These are phyloP conservation scores for Mortierella sp. DNA, from an alignment of 371 early-diverging fungal genomes.

Conservation along the genomic window DNA sequence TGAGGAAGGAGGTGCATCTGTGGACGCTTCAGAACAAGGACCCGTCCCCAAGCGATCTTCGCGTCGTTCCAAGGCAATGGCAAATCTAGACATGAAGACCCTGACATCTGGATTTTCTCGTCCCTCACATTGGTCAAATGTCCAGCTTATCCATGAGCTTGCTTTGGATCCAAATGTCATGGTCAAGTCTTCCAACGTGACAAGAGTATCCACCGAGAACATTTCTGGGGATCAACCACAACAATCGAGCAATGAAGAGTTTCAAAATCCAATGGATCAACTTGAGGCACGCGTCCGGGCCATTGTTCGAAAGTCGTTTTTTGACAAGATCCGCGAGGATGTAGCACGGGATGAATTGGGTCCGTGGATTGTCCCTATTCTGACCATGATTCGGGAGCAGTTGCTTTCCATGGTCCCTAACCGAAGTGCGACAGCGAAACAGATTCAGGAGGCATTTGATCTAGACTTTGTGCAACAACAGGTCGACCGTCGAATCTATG, in stretches of 20 bases:
- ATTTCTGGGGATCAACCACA: neutral
- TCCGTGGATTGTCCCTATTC: slow-evolving; percentile 32
- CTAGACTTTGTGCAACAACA: slow-evolving; percentile 48
- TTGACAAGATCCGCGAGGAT: slow-evolving; percentile 43
- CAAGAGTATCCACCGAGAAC: neutral
- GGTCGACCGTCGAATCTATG: slow-evolving; percentile 33
- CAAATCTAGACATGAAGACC: neutral
- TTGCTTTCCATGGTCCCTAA: slow-evolving; percentile 38
- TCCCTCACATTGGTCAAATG: slow-evolving; percentile 26
- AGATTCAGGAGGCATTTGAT: slow-evolving; percentile 33
- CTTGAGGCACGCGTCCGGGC: slow-evolving; percentile 27
- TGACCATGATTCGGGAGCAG: slow-evolving; percentile 37
- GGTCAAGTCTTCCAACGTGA: slow-evolving; percentile 18
- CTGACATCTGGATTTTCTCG: slow-evolving; percentile 11
- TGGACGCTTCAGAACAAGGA: too few relatives aligned
- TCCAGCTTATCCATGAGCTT: slow-evolving; percentile 40
- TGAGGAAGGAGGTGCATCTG: too few relatives aligned
- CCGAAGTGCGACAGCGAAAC: slow-evolving; percentile 8
- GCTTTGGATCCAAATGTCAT: slow-evolving; percentile 36
- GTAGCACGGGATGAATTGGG: slow-evolving; percentile 30
- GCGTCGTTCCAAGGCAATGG: neutral
- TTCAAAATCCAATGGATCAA: neutral
- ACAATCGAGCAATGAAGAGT: slow-evolving; percentile 1
- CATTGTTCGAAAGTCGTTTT: slow-evolving; percentile 44
- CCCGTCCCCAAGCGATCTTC: too few relatives aligned